Base-by-base conservation (phyloP, 345 rosid genomes). In the Erucastrum elatum region DNA sequence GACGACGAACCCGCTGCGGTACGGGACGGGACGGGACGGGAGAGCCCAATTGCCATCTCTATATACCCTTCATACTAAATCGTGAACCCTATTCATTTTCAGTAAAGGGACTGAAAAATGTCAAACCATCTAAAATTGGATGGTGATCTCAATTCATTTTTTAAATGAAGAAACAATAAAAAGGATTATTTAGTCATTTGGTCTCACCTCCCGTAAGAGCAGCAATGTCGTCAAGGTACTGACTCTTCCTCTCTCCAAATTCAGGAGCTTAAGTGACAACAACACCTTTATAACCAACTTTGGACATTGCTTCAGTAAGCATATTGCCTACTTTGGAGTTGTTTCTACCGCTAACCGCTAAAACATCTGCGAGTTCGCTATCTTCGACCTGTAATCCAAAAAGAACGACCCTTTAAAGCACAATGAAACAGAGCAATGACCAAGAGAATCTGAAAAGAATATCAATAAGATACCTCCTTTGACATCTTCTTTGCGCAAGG, bases 241-340 rank as follows among this genome's bases (percentile, higher is more conserved):
- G 92, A 59, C 90, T 90, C 77, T 92, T 90, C 72, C 96, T 89
- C 81, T 93, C 95, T 44, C 95, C 97, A 80, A 91, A 93, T 33
- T 95, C 98, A 78, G 93, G 96, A 80, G 97, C 98, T 80, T 93
- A n/a, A n/a, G n/a, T n/a, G n/a, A n/a, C n/a, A n/a, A 94, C 92
- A 72, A 94, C 98, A 71, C 98, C 98, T 84, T 90, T 89, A 31
- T 92, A 84, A 5, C 98, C 97, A 53, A 94, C 97, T 83, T 87
- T 90, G 56, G 88, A 90, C 91, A 94, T 70, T 30, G 98, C 97
- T 81, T 92, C 96, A 0, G 98, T 96, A 17, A 94, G 92, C 96
- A 94, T 94, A 65, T 89, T 87, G 9, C 98, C 98, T 3, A 92
- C 87, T 89, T 94, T 97, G 68, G 88, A 76, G 80, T 89, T 92